These are phyloP conservation scores for Aspergillus heteromorphus DNA, from an alignment of 495 filamentous ascomycete genomes.

Conservation along the genomic window DNA sequence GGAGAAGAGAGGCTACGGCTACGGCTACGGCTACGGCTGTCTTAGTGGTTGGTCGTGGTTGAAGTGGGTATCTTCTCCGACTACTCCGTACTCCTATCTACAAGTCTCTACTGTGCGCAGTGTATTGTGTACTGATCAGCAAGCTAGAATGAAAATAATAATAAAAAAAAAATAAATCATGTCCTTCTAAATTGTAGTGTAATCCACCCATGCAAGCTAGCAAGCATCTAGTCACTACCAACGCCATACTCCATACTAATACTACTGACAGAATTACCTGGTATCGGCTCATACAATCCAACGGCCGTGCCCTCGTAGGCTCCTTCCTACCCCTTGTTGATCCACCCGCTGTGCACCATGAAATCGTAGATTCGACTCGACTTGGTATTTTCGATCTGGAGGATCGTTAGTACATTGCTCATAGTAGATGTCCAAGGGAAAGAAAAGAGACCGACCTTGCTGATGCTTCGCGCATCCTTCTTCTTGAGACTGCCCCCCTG, in stretches of 20 bases:
- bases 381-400: conserved; percentile 60
- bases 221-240: background rate
- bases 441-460: conserved; percentile 43
- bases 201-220: background rate
- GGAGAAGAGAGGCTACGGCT: background rate
- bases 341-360: conserved; percentile 89
- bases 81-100: too few species aligned
- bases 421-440: background rate
- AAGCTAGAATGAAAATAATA: too few species aligned
- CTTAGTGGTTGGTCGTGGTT: background rate
- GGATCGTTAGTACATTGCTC: conserved; percentile 9
- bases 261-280: background rate
- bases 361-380: conserved; percentile 81
- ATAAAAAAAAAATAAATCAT: too few species aligned
- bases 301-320: background rate
- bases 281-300: conserved; percentile 7
- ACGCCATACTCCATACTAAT: background rate
- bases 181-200: too few species aligned
- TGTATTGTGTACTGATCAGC: too few species aligned
- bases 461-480: conserved; percentile 73
- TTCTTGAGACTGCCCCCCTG: conserved; percentile 83
- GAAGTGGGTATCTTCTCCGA: background rate
- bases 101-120: too few species aligned
- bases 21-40: too few species aligned
- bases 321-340: conserved; percentile 66